Base-by-base conservation (phyloP, 208 protist genomes). In the Leishmania amazonensis region DNA sequence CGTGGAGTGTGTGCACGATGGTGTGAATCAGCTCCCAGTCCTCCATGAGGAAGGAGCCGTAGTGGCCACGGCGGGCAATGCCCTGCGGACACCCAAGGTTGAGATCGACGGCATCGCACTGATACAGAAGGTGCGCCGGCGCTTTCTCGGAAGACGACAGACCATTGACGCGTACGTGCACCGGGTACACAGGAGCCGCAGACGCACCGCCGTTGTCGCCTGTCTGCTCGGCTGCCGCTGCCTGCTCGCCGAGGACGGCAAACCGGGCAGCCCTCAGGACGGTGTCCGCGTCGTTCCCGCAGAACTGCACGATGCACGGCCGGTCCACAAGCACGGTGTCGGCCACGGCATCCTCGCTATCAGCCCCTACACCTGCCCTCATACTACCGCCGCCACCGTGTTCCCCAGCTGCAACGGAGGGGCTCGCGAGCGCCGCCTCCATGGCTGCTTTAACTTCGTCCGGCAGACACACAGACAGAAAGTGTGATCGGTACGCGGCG, bases 1-100 rank as follows among this genome's bases (percentile, higher is more conserved):
- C 90, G 31, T 92, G 83, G 24, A 98, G 83, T 9, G 87, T 91
- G 83, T 94, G 90, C 21, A 98, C 87, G n/a, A 98, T 92, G 40
- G 85, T 91, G 86, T 96, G 93, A 28, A 98, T 81, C 35, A 86
- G 38, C 1, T 94, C 88, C 91, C 95, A 97, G 79, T 98, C 88
- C 53, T 98, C 94, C 94, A 97, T 97, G 19, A 99, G 87, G 78
- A 97, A 99, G 15, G 93, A 89, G 58, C 97, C 96, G 87, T 98
- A 99, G 86, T 95, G 84, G 4, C 97, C 96, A 40, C 93, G 95
- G 62, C 92, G 83, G 58, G 97, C 96, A 67, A 99, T 98, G 45
- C 94, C 91, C 81, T 99, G 96, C n/a, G 96, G 96, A 79, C 97
- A 99, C 74, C 95, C 96, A 21, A 98, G 85, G 73, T 98, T 98